Evolutionary conservation across 345 rosid genomes (phyloP).

Genomic region (Balakata baccata): DNA sequence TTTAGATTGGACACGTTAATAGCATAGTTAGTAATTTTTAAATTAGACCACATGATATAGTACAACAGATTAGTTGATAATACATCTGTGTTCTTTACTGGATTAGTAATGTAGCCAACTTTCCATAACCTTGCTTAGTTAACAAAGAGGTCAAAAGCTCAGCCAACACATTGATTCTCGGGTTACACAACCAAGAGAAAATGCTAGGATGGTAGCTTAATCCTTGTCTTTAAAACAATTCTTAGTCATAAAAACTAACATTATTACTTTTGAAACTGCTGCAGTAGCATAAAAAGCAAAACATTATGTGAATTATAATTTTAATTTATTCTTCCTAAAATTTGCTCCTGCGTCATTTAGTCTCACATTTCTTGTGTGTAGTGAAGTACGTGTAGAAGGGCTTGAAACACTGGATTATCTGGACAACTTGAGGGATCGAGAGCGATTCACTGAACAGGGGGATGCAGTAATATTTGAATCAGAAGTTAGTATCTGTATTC

Average conservation of each 20-base stretch:
- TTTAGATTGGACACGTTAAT: not conserved
- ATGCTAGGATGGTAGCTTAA: not conserved
- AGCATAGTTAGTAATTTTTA: constrained; percentile 1
- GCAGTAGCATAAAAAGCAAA: not conserved
- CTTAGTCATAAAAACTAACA: not conserved
- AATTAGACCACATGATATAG: not conserved
- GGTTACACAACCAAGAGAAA: not conserved
- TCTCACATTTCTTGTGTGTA: constrained; percentile 25
- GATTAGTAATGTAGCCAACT: not conserved
- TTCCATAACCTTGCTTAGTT: not conserved
- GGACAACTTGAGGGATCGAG: constrained; percentile 46
- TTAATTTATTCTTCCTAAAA: not conserved
- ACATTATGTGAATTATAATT: not conserved
- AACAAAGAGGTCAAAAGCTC: not conserved
- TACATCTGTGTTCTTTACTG: not conserved
- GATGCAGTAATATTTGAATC: constrained; percentile 66
- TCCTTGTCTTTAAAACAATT: not conserved
- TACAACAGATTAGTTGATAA: not conserved
- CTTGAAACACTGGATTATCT: constrained; percentile 61
- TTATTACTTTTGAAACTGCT: not conserved
- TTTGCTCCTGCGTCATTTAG: not conserved
- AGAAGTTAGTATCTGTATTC: constrained; percentile 38
- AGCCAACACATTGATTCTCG: not conserved
- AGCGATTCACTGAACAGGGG: constrained; percentile 63
- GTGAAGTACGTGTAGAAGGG: constrained; percentile 71